These are phyloP conservation scores for Annulohypoxylon maeteangense DNA, from an alignment of 495 filamentous ascomycete species.

Conservation along the genomic window DNA sequence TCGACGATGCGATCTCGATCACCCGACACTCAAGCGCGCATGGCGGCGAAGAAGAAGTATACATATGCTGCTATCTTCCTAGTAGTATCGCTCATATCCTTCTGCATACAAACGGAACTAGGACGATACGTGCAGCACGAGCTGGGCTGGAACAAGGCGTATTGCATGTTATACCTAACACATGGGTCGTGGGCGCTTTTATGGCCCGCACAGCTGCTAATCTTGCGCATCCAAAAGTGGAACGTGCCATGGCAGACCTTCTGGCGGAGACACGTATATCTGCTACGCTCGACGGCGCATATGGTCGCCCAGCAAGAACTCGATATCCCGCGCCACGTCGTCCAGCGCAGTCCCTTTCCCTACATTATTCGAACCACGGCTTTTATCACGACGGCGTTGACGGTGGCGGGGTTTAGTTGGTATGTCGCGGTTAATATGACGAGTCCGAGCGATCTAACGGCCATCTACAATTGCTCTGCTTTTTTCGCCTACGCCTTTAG, in stretches of 20 bases:
- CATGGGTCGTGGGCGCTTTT: conserved; percentile 92
- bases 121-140: conserved; percentile 92
- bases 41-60: conserved; percentile 80
- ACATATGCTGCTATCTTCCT: conserved; percentile 86
- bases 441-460: conserved; percentile 89
- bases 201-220: conserved; percentile 84
- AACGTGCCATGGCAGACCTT: conserved; percentile 84
- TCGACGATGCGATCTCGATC: conserved; percentile 71
- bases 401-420: conserved; percentile 92
- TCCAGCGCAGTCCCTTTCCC: conserved; percentile 61
- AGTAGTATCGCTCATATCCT: conserved; percentile 79
- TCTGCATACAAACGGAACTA: conserved; percentile 91
- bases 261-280: conserved; percentile 80
- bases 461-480: conserved; percentile 98
- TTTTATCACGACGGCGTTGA: conserved; percentile 85
- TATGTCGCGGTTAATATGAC: conserved; percentile 95
- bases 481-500: conserved; percentile 98
- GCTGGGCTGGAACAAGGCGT: conserved; percentile 92
- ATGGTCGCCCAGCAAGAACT: conserved; percentile 80
- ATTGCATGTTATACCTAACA: conserved; percentile 98
- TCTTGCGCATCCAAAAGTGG: conserved; percentile 78
- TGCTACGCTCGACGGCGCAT: conserved; percentile 80
- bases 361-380: conserved; percentile 83
- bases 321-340: conserved; percentile 59
- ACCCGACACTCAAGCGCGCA: conserved; percentile 63